Conservation (phyloP, 371 early-diverging fungal genomes). For the Cokeromyces recurvatus region DNA sequence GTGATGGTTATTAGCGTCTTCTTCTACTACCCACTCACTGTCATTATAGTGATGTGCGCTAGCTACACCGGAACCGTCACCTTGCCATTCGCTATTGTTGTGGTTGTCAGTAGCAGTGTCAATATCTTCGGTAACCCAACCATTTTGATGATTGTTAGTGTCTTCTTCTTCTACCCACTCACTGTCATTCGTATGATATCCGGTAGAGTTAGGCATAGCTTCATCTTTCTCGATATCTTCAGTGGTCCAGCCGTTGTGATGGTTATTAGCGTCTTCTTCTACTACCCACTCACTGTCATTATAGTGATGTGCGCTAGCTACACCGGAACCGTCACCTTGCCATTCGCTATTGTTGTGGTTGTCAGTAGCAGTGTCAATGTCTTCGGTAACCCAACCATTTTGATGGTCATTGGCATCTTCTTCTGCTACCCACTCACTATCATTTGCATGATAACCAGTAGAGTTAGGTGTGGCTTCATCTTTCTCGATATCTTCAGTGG, state of each 20-base stretch:
- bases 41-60: conserved; percentile 8
- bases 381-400: conserved; percentile 24
- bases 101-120: neutral
- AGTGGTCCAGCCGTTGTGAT: conserved; percentile 8
- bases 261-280: neutral
- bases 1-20: conserved; percentile 9
- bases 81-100: conserved; percentile 1
- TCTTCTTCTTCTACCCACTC: conserved; percentile 1
- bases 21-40: conserved; percentile 18
- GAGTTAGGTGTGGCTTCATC: too few relatives aligned
- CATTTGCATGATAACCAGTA: conserved; percentile 10
- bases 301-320: neutral
- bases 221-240: conserved; percentile 1
- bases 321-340: too few relatives aligned
- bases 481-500: conserved; percentile 11
- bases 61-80: conserved; percentile 1
- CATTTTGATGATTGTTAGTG: neutral
- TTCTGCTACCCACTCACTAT: conserved; percentile 18
- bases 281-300: conserved; percentile 15
- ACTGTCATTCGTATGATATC: neutral
- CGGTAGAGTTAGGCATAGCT: neutral
- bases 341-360: neutral
- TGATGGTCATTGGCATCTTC: conserved; percentile 11
- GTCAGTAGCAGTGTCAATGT: conserved; percentile 7
- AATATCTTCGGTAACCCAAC: conserved; percentile 11